Percentiles rank a stretch among this genome's conserved stretches.
These are phyloP conservation scores for Cladophialophora psammophila DNA, from an alignment of 2,329 filamentous ascomycete genomes.

Conservation along the genomic window DNA sequence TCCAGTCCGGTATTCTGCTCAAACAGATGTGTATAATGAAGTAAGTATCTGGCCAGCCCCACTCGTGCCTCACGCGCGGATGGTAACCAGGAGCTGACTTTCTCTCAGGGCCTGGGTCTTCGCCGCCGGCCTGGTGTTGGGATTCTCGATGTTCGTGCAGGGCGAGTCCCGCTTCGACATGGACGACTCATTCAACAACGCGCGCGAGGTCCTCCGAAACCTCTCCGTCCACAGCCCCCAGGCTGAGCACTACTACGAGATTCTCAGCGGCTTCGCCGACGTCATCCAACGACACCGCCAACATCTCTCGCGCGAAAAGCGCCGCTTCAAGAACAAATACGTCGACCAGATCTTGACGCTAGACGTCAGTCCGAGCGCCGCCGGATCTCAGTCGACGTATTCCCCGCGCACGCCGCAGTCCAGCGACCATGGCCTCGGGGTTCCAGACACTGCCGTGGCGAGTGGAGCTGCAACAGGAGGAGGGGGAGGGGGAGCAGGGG, in stretches of 20 bases:
- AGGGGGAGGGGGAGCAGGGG: neutral
- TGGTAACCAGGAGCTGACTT: neutral
- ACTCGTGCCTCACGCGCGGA: neutral
- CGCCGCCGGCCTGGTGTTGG: constrained; percentile 64
- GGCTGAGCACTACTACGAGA: constrained; percentile 65
- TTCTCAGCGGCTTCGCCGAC: constrained; percentile 57
- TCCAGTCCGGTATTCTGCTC: constrained; percentile 54
- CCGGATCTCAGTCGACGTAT: constrained; percentile 17
- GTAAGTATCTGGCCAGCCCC: constrained; percentile 47
- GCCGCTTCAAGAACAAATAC: constrained; percentile 43
- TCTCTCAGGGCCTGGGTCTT: constrained; percentile 60
- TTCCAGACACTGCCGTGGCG: neutral
- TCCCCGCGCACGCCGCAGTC: constrained; percentile 12
- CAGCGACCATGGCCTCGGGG: neutral
- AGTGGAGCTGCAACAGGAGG: neutral
- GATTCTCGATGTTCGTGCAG: constrained; percentile 64
- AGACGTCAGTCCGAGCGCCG: constrained; percentile 29
- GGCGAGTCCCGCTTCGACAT: constrained; percentile 55
- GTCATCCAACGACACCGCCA: constrained; percentile 55
- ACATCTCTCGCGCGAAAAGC: constrained; percentile 43
- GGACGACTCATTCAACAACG: constrained; percentile 59
- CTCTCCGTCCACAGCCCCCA: constrained; percentile 61
- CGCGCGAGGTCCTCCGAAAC: constrained; percentile 59
- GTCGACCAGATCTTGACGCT: constrained; percentile 49
- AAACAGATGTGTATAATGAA: constrained; percentile 68